Evolutionary conservation across 805 yeast species (phyloP).

Genomic region (Metschnikowia dekortorum): DNA sequence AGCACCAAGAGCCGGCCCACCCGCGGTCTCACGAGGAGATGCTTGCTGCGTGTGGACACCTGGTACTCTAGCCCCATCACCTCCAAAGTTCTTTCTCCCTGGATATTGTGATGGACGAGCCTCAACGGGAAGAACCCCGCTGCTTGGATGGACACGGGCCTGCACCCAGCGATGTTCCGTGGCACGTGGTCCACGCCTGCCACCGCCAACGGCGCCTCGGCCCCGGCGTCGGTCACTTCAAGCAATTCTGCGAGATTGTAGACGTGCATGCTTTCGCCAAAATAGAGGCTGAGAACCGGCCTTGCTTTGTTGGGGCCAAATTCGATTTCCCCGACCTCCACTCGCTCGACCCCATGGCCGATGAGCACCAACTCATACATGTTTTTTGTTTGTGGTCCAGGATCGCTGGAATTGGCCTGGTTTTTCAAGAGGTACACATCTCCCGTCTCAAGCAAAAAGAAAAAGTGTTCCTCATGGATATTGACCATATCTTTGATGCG

Average conservation of each 20-base stretch:
- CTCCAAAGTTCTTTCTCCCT: slow-evolving; percentile 23
- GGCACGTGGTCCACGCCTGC: neutral
- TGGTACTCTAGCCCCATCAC: slow-evolving; percentile 41
- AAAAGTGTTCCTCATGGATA: slow-evolving; percentile 29
- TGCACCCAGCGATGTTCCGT: neutral
- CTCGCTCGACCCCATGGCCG: slow-evolving; percentile 27
- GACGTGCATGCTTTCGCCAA: slow-evolving; percentile 34
- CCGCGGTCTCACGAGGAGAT: slow-evolving; percentile 28
- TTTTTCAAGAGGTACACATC: slow-evolving; percentile 36
- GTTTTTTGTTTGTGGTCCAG: slow-evolving; percentile 18
- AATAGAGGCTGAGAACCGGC: slow-evolving; percentile 29
- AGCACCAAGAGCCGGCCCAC: slow-evolving; percentile 41
- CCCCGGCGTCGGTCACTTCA: slow-evolving; percentile 13
- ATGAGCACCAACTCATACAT: slow-evolving; percentile 34
- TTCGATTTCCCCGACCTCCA: slow-evolving; percentile 23
- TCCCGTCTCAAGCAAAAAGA: slow-evolving; percentile 35
- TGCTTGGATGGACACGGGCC: neutral
- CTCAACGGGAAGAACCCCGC: slow-evolving; percentile 9
- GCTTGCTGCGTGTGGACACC: slow-evolving; percentile 23
- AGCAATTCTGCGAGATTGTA: slow-evolving; percentile 26
- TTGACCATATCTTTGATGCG: slow-evolving; percentile 22
- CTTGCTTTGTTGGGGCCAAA: slow-evolving; percentile 10
- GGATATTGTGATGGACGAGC: slow-evolving; percentile 3
- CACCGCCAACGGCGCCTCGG: neutral
- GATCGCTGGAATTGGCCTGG: slow-evolving; percentile 13